These are phyloP conservation scores for Paraconiothyrium brasiliense DNA, from an alignment of 2,329 filamentous ascomycete genomes.

Conservation along the genomic window DNA sequence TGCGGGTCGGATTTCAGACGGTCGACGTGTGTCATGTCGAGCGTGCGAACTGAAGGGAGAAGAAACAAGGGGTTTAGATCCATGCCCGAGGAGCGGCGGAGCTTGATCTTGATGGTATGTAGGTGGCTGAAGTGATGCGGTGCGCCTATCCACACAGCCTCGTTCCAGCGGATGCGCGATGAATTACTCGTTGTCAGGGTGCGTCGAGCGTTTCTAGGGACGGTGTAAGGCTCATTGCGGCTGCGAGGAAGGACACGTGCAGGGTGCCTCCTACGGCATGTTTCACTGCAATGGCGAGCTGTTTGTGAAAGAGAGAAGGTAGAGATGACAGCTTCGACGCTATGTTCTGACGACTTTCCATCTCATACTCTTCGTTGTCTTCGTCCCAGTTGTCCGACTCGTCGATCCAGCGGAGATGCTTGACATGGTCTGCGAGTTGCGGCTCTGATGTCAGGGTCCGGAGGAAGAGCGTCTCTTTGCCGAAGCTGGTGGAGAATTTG, in stretches of 20 bases:
- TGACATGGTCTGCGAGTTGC: background rate
- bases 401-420: slow-evolving; percentile 4
- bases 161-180: slow-evolving; percentile 8
- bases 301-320: slow-evolving; percentile 7
- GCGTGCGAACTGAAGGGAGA: background rate
- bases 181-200: background rate
- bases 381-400: background rate
- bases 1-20: background rate
- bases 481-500: background rate
- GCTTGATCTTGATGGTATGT: slow-evolving; percentile 1
- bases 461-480: slow-evolving; percentile 5
- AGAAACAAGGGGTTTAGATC: background rate
- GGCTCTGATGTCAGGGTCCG: background rate
- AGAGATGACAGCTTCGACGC: background rate
- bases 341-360: background rate
- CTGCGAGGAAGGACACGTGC: slow-evolving; percentile 4
- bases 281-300: background rate
- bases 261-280: slow-evolving; percentile 1
- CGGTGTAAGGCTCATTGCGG: background rate
- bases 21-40: background rate
- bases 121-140: background rate
- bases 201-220: background rate
- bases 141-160: background rate
- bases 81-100: background rate
- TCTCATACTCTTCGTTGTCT: slow-evolving; percentile 1